Conservation (phyloP, 1,139 yeast species). For the Hanseniaspora uvarum region DNA sequence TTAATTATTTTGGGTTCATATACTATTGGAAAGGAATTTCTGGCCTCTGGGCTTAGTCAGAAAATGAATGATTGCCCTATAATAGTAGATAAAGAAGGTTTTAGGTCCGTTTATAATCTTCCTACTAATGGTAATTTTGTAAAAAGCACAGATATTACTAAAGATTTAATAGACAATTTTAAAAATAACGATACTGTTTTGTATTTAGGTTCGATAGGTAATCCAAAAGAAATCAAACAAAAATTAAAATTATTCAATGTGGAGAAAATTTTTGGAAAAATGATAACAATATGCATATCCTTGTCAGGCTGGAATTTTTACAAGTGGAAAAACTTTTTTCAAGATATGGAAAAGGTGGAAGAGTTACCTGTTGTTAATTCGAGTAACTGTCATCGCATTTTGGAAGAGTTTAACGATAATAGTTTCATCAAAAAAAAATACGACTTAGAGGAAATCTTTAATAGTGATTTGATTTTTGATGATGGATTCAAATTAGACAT, state of each 20-base stretch:
- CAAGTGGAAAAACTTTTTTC: conserved; percentile 15
- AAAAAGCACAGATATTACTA: neutral
- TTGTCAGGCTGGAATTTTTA: conserved; percentile 17
- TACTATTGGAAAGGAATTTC: conserved; percentile 79
- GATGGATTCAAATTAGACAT: conserved; percentile 5
- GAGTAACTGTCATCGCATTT: neutral
- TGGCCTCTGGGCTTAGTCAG: conserved; percentile 44
- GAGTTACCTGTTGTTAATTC: conserved; percentile 2
- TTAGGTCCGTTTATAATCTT: conserved; percentile 18
- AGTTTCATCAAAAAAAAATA: neutral
- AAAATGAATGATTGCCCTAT: conserved; percentile 19
- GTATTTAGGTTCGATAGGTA: conserved; percentile 14
- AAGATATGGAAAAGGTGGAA: conserved; percentile 4
- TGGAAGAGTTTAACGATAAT: conserved; percentile 12
- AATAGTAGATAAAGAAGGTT: conserved; percentile 15
- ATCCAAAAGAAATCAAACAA: conserved; percentile 8
- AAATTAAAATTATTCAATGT: conserved; percentile 11
- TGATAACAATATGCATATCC: conserved; percentile 11
- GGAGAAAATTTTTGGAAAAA: conserved; percentile 5
- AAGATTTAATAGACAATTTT: conserved; percentile 1
- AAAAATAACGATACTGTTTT: conserved; percentile 10
- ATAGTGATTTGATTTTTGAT: conserved; percentile 13
- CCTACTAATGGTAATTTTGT: conserved; percentile 7
- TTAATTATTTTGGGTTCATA: conserved; percentile 72
- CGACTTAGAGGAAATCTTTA: conserved; percentile 1